phyloP scores from a whole-genome alignment of 805 yeast genomes.

The Lachancea meyersii region DNA sequence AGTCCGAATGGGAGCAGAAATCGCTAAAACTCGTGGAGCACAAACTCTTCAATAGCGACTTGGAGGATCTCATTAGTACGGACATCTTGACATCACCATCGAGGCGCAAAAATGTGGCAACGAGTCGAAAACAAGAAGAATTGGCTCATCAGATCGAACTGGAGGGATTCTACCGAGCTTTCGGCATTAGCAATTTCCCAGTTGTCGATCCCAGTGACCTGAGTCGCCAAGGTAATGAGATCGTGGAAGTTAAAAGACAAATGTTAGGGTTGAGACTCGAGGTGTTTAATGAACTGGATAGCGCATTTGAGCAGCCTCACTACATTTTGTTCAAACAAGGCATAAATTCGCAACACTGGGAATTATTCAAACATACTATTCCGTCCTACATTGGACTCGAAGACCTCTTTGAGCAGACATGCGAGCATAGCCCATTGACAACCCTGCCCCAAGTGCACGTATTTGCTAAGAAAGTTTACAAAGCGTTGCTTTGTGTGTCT shows the following conservation, averaged over 20 bases:
- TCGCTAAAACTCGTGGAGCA: constrained; percentile 20
- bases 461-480: constrained; percentile 26
- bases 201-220: constrained; percentile 34
- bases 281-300: constrained; percentile 26
- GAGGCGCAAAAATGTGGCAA: constrained; percentile 15
- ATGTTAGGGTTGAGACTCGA: constrained; percentile 39
- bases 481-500: constrained; percentile 13
- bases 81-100: constrained; percentile 28
- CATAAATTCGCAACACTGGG: constrained; percentile 28
- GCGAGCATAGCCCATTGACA: constrained; percentile 10
- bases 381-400: constrained; percentile 28
- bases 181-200: constrained; percentile 38
- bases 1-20: constrained; percentile 20
- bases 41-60: constrained; percentile 23
- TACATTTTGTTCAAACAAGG: constrained; percentile 32
- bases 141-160: constrained; percentile 19
- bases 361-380: constrained; percentile 34
- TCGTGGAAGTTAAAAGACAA: constrained; percentile 14
- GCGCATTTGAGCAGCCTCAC: constrained; percentile 32
- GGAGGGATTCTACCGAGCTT: constrained; percentile 35
- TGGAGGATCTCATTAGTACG: constrained; percentile 20
- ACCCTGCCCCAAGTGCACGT: constrained; percentile 19
- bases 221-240: constrained; percentile 11
- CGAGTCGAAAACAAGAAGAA: constrained; percentile 2
- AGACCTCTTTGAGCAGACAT: constrained; percentile 15